phyloP scores from a whole-genome alignment of 176 grass and related monocot species.

The Microstegium vimineum region DNA sequence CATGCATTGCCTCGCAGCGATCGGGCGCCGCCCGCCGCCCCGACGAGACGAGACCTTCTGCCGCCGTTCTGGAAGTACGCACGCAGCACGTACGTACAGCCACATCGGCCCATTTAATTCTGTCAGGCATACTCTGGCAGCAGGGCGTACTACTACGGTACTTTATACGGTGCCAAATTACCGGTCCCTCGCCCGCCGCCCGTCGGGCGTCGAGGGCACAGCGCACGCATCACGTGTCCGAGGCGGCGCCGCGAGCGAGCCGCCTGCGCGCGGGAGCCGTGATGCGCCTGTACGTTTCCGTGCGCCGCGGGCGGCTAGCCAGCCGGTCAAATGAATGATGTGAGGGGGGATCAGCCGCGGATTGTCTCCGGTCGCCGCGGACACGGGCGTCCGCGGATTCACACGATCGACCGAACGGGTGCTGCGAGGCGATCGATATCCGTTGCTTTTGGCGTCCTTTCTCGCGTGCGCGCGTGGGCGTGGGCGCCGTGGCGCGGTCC shows the following conservation, averaged over 20 bases:
- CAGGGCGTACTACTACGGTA: no score
- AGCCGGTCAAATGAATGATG: constrained; percentile 7
- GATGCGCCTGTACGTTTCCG: neutral
- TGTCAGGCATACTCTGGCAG: neutral
- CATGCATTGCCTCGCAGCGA: neutral
- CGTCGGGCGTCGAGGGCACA: neutral
- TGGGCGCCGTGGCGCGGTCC: neutral
- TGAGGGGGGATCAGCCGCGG: neutral
- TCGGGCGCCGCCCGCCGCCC: neutral
- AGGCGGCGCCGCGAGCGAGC: neutral
- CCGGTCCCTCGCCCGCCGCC: neutral
- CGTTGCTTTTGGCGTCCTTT: neutral
- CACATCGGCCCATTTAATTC: neutral
- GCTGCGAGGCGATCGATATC: neutral
- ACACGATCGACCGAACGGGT: neutral
- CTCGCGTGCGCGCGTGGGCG: neutral
- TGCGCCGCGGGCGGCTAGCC: neutral
- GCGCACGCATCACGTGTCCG: neutral
- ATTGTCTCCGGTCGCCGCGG: neutral
- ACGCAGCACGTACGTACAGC: neutral
- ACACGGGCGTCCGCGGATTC: neutral
- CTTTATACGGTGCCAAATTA: neutral
- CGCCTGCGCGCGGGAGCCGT: neutral
- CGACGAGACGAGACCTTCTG: neutral
- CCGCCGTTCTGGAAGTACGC: neutral